Percentiles rank a stretch among this genome's conserved stretches.
These are phyloP conservation scores for Alternaria arborescens DNA, from an alignment of 2,329 filamentous ascomycete species.

Conservation along the genomic window DNA sequence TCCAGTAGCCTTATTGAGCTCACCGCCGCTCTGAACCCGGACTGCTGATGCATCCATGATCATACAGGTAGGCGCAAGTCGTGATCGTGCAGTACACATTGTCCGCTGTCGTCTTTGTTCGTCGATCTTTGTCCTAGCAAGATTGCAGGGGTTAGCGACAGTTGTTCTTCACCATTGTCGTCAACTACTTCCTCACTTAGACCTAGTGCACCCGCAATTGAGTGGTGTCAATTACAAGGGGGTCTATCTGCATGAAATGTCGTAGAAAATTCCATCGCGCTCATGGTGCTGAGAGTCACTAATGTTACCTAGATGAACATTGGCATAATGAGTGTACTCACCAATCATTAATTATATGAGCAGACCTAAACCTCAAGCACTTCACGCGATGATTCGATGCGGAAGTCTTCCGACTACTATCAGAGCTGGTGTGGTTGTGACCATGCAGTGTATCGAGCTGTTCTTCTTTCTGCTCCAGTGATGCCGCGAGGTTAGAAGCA, in stretches of 20 bases:
- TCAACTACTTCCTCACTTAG: neutral
- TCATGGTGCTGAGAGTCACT: neutral
- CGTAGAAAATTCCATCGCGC: neutral
- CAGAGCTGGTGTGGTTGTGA: neutral
- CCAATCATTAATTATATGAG: neutral
- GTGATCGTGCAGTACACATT: neutral
- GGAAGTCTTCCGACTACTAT: neutral
- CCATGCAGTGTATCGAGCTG: neutral
- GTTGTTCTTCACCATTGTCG: neutral
- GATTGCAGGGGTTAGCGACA: neutral
- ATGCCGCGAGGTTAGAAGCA: neutral
- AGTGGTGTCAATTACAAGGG: neutral
- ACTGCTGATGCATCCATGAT: neutral
- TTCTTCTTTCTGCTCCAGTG: neutral
- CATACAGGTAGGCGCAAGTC: neutral
- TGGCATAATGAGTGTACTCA: neutral
- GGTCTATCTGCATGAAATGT: no score
- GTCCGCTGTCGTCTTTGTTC: neutral
- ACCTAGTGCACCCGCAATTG: neutral
- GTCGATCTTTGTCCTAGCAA: neutral
- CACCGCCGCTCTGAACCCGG: neutral
- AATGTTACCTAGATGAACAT: neutral
- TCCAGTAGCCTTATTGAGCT: neutral
- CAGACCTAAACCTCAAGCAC: neutral
- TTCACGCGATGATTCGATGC: neutral